Conservation (phyloP, 345 rosid species). For the Pistacia vera region DNA sequence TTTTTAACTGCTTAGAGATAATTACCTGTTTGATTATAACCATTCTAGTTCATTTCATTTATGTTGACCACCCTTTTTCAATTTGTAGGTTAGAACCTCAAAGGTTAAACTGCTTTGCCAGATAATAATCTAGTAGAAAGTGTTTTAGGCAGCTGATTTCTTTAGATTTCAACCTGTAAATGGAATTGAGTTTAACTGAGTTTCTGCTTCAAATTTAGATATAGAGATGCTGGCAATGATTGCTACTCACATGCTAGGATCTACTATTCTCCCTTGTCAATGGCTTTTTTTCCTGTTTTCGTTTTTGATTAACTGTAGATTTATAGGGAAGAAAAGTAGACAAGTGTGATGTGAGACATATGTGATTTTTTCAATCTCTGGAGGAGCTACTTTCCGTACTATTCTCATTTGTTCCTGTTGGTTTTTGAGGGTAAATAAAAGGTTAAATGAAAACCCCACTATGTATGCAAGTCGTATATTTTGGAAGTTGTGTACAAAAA, state of each 20-base stretch:
- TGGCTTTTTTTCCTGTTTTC: not conserved
- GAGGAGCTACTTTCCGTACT: not conserved
- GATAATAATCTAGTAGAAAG: not conserved
- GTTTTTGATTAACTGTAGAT: too few relatives aligned
- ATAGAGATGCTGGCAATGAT: not conserved
- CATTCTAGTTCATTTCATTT: not conserved
- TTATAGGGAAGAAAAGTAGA: not conserved
- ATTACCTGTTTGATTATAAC: not conserved
- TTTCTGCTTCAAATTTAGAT: too few relatives aligned
- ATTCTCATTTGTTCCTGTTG: too few relatives aligned
- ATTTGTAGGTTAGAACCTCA: not conserved
- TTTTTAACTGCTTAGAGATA: constrained; percentile 6
- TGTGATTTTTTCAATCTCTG: not conserved
- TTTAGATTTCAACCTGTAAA: not conserved
- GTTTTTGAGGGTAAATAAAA: too few relatives aligned
- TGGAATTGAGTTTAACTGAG: too few relatives aligned
- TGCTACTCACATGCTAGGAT: not conserved
- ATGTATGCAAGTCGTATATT: not conserved
- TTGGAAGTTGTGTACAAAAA: not conserved
- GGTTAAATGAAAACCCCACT: not conserved
- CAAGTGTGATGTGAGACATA: not conserved
- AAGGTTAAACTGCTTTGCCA: not conserved
- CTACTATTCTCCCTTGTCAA: not conserved
- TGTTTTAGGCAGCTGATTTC: not conserved
- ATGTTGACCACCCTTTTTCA: not conserved